A percentile compares a stretch with the other conserved stretches of the same genome.
Conservation (phyloP, 2,329 filamentous ascomycete species). For the Lithohypha guttulata region DNA sequence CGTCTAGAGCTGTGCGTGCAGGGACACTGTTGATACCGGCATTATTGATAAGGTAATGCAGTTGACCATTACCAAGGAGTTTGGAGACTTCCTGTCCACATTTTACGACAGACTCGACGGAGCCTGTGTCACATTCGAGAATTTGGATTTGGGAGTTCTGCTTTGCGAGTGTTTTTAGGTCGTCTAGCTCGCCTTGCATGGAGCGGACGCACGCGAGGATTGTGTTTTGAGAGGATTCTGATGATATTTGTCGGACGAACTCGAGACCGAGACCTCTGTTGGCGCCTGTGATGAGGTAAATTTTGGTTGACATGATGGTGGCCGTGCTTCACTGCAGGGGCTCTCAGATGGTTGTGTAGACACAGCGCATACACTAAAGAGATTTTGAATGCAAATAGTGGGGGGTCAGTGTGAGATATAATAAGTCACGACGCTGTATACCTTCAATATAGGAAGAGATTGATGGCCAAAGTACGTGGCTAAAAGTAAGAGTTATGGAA, state of each 20-base stretch:
- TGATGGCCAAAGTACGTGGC: no score
- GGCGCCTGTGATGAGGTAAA: conserved; percentile 24
- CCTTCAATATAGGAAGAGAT: no score
- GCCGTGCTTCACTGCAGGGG: no score
- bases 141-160: conserved; percentile 10
- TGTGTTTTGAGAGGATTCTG: conserved; percentile 9
- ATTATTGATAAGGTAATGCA: conserved; percentile 17
- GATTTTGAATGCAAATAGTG: no score
- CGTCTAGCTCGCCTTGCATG: conserved; percentile 8
- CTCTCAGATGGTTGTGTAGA: no score
- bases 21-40: conserved; percentile 15
- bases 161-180: conserved; percentile 7
- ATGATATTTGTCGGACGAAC: conserved; percentile 15
- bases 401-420: no score
- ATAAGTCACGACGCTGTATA: no score
- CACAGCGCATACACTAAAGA: no score
- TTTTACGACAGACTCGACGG: conserved; percentile 10
- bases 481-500: no score
- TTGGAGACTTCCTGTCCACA: conserved; percentile 4
- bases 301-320: no score
- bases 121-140: conserved; percentile 14
- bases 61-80: conserved; percentile 1
- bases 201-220: conserved; percentile 14
- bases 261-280: conserved; percentile 24
- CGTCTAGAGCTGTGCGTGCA: conserved; percentile 8